Conservation (phyloP, 140 eudicot genomes). For the Cichorium intybus region DNA sequence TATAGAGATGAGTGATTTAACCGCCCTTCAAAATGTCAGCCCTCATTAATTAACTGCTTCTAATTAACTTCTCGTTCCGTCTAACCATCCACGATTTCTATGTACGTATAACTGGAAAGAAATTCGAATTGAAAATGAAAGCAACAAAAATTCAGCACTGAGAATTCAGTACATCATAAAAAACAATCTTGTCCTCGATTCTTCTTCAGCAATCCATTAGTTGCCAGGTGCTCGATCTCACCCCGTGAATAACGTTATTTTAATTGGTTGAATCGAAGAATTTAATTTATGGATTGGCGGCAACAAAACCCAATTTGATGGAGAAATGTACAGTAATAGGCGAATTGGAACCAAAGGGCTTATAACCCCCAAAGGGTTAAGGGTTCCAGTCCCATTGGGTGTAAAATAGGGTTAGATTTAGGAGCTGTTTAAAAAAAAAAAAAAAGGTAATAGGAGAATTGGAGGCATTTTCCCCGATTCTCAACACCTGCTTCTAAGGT, state of each 20-base stretch:
- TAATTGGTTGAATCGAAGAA: conserved; percentile 21
- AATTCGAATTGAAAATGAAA: conserved; percentile 25
- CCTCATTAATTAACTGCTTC: too few species aligned
- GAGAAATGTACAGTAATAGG: conserved; percentile 9
- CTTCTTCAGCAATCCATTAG: conserved; percentile 43
- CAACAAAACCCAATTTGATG: conserved; percentile 10
- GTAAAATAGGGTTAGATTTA: too few species aligned
- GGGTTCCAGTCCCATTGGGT: too few species aligned
- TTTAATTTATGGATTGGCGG: conserved; percentile 25
- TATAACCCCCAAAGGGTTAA: too few species aligned
- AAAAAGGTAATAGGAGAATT: conserved; percentile 17
- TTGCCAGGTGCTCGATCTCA: conserved; percentile 31
- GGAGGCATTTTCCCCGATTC: conserved; percentile 27
- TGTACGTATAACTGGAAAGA: too few species aligned
- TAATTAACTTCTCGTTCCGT: too few species aligned
- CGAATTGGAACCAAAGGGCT: conserved; percentile 18
- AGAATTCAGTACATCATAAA: not conserved
- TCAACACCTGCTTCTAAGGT: conserved; percentile 76
- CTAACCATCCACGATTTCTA: too few species aligned
- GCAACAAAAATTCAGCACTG: conserved; percentile 13
- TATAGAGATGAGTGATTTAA: too few species aligned
- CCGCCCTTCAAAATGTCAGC: too few species aligned
- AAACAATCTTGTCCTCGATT: conserved; percentile 39
- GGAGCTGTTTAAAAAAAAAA: too few species aligned
- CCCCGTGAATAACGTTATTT: not conserved